Evolutionary conservation across 257 asterid genomes (phyloP).

Genomic region (Jacaranda copaia): DNA sequence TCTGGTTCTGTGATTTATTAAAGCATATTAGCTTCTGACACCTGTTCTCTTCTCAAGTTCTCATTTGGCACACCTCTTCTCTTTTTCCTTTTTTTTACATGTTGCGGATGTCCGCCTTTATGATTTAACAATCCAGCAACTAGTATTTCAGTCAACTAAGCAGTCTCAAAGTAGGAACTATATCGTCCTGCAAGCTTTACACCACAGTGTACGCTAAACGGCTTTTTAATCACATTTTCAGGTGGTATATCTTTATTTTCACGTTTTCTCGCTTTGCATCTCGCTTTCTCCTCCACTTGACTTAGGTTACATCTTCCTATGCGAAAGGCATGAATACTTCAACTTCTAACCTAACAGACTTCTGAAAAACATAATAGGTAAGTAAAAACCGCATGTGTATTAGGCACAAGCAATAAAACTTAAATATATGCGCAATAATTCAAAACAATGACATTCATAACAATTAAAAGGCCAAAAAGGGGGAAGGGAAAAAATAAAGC

Average conservation of each 20-base stretch:
- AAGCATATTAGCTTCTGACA: slow-evolving; percentile 1
- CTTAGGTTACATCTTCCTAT: not conserved
- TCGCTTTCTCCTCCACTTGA: not conserved
- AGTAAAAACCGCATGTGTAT: slow-evolving; percentile 1
- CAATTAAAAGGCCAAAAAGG: not conserved
- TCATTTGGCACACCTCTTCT: not conserved
- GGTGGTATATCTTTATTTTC: not conserved
- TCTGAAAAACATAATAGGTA: not conserved
- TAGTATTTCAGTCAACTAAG: not conserved
- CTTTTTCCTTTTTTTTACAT: not conserved
- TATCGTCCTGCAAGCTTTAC: not conserved
- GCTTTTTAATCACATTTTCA: slow-evolving; percentile 8
- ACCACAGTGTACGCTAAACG: not conserved
- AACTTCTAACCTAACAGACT: slow-evolving; percentile 26
- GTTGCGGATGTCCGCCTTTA: not conserved
- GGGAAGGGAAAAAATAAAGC: not conserved
- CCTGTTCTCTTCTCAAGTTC: not conserved
- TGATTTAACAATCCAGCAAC: not conserved
- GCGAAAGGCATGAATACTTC: slow-evolving; percentile 14
- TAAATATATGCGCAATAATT: slow-evolving; percentile 2
- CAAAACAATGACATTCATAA: not conserved
- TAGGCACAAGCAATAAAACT: not conserved
- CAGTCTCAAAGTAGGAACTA: not conserved
- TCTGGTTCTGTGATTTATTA: not conserved
- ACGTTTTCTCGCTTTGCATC: slow-evolving; percentile 4